phyloP scores from a whole-genome alignment of 495 filamentous ascomycete genomes.

The Talaromyces thailandensis region DNA sequence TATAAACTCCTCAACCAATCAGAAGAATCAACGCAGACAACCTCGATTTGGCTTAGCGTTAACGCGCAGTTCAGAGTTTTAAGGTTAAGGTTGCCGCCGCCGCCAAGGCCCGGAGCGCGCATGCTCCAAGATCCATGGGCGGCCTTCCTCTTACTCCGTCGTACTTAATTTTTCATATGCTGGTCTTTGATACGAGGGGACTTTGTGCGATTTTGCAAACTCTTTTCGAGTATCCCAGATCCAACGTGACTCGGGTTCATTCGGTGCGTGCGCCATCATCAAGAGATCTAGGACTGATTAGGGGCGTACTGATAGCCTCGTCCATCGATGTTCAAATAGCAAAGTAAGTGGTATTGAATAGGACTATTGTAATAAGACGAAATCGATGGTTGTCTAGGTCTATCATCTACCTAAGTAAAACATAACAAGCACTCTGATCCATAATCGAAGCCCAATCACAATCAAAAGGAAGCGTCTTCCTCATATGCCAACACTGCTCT shows the following conservation, averaged over 20 bases:
- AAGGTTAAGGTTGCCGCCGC: not conserved
- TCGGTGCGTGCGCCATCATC: too few relatives aligned
- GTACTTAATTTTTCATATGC: too few relatives aligned
- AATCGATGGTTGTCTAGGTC: not conserved
- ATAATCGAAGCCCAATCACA: slow-evolving; percentile 6
- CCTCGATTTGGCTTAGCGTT: not conserved
- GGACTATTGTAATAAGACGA: too few relatives aligned
- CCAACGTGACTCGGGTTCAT: too few relatives aligned
- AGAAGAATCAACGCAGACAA: not conserved
- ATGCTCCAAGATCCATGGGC: too few relatives aligned
- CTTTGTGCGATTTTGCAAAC: too few relatives aligned
- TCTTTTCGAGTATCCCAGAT: too few relatives aligned
- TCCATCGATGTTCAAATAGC: not conserved
- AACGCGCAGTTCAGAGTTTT: not conserved
- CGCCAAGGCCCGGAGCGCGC: not conserved
- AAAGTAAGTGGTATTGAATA: too few relatives aligned
- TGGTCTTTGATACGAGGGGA: too few relatives aligned
- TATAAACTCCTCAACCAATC: not conserved
- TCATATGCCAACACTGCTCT: slow-evolving; percentile 1
- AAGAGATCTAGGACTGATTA: too few relatives aligned
- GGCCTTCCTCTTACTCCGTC: too few relatives aligned
- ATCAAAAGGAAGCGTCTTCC: not conserved
- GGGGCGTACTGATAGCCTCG: too few relatives aligned
- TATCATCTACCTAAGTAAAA: slow-evolving; percentile 8
- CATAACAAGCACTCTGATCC: not conserved